phyloP scores from a whole-genome alignment of 192 early-diverging fungal species.

The Backusella luteola region DNA sequence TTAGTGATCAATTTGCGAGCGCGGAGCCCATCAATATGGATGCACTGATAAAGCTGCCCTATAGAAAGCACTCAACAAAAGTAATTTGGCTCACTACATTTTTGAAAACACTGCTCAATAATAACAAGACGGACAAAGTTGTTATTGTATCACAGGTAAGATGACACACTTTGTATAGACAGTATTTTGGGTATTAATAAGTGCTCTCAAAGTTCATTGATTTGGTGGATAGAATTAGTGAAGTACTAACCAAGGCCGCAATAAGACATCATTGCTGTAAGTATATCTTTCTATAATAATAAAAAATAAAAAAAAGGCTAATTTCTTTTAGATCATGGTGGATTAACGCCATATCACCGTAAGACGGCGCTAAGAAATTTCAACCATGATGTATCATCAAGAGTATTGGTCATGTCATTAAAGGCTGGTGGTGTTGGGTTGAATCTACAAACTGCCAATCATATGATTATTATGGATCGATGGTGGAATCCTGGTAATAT shows the following conservation, averaged over 20 bases:
- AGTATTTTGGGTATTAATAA: not conserved
- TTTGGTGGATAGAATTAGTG: slow-evolving; percentile 9
- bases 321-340: slow-evolving; percentile 16
- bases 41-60: not conserved
- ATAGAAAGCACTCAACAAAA: slow-evolving; percentile 23
- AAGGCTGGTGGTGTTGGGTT: slow-evolving; percentile 30
- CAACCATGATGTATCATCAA: slow-evolving; percentile 47
- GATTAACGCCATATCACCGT: slow-evolving; percentile 51
- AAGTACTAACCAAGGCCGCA: not conserved
- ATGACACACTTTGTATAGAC: not conserved
- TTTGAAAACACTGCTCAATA: not conserved
- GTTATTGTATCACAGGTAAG: slow-evolving; percentile 25
- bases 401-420: slow-evolving; percentile 16
- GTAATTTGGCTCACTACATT: slow-evolving; percentile 13
- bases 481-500: slow-evolving; percentile 27
- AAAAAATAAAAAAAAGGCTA: not conserved
- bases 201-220: slow-evolving; percentile 9
- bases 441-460: slow-evolving; percentile 29
- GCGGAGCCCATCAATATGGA: not conserved
- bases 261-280: slow-evolving; percentile 18
- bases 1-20: slow-evolving; percentile 20
- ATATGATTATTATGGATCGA: slow-evolving; percentile 31
- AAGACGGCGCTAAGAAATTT: slow-evolving; percentile 70
- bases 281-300: not conserved
- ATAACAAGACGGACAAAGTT: slow-evolving; percentile 11